Conservation (phyloP, 345 rosid genomes). For the Pistacia integerrima region DNA sequence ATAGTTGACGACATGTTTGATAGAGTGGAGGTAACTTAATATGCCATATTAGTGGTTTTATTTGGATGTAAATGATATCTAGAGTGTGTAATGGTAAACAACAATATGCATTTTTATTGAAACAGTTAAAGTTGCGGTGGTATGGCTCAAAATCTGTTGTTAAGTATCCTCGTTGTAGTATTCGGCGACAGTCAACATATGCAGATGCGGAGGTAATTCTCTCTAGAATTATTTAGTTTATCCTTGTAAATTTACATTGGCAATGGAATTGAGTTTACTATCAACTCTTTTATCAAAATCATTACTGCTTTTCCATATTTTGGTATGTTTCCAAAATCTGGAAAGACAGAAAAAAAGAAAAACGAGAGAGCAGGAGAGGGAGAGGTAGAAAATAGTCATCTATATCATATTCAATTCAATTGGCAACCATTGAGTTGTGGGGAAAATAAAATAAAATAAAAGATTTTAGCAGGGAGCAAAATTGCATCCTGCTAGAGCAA, state of each 20-base stretch:
- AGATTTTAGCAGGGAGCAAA: neutral
- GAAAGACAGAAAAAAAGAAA: neutral
- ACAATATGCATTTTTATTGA: neutral
- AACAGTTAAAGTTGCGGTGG: slow-evolving; percentile 79
- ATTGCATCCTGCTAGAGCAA: neutral
- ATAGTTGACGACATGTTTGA: slow-evolving; percentile 97
- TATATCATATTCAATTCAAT: neutral
- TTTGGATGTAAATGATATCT: neutral
- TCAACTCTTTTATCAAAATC: neutral
- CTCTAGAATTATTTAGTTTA: slow-evolving; percentile 2
- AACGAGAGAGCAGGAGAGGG: neutral
- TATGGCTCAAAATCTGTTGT: slow-evolving; percentile 91
- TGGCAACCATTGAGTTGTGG: neutral
- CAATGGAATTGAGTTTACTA: neutral
- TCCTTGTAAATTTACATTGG: neutral
- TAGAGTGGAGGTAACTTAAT: slow-evolving; percentile 80
- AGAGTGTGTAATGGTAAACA: neutral
- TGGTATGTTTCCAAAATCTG: neutral
- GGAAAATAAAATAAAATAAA: too few relatives aligned
- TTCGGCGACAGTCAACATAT: slow-evolving; percentile 76
- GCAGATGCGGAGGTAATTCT: slow-evolving; percentile 91
- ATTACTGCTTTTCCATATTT: neutral
- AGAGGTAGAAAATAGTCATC: neutral
- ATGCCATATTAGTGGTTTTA: neutral
- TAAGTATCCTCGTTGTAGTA: slow-evolving; percentile 97